Conservation (phyloP, 345 rosid genomes). For the Gossypium arboreum region DNA sequence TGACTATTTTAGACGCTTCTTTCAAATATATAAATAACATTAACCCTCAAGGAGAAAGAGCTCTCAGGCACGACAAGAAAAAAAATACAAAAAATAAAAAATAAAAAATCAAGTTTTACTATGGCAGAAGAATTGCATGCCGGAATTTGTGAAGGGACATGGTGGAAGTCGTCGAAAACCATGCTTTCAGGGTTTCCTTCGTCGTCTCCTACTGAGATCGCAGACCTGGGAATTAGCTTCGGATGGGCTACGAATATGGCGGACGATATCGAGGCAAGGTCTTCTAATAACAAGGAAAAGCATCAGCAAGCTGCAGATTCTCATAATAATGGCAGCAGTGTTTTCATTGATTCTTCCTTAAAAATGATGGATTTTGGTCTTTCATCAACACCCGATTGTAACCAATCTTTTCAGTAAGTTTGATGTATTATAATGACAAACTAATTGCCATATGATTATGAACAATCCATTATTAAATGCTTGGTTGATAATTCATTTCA, state of each 20-base stretch:
- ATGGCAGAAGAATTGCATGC: slow-evolving; percentile 77
- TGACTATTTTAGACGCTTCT: too few species aligned
- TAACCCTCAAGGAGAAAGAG: neutral
- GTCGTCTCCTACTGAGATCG: slow-evolving; percentile 30
- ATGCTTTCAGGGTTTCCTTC: slow-evolving; percentile 38
- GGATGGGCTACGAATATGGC: slow-evolving; percentile 26
- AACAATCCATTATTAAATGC: neutral
- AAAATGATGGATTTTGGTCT: slow-evolving; percentile 40
- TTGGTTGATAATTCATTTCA: neutral
- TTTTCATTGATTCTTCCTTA: slow-evolving; percentile 44
- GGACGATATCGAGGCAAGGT: slow-evolving; percentile 30
- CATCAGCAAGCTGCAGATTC: neutral
- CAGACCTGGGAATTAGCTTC: slow-evolving; percentile 27
- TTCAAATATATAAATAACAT: slow-evolving; percentile 26
- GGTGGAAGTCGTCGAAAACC: slow-evolving; percentile 54
- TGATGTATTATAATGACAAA: neutral
- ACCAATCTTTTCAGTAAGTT: slow-evolving; percentile 53
- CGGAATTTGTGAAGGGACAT: slow-evolving; percentile 51
- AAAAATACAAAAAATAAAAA: neutral
- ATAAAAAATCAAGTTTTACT: neutral
- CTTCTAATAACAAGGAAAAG: slow-evolving; percentile 19
- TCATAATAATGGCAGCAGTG: slow-evolving; percentile 27
- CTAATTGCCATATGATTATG: neutral
- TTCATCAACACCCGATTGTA: slow-evolving; percentile 38
- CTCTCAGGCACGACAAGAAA: neutral